These are phyloP conservation scores for Calonectria henricotiae DNA, from an alignment of 2,329 filamentous ascomycete genomes.

Conservation along the genomic window DNA sequence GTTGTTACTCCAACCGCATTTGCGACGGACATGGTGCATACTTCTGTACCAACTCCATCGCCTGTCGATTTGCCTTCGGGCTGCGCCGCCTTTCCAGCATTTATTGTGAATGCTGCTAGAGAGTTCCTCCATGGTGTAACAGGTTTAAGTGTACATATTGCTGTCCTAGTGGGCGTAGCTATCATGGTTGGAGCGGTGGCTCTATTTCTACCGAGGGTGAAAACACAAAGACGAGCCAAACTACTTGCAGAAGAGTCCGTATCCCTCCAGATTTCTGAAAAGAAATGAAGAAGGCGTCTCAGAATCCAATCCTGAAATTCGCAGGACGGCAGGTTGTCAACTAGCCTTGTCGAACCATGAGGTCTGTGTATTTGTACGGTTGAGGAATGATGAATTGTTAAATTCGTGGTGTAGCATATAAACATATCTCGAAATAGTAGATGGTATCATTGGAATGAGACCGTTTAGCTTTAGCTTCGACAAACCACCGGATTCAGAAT, in stretches of 20 bases:
- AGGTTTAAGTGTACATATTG: background rate
- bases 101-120: background rate
- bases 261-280: background rate
- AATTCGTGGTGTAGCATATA: no score
- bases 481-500: no score
- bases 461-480: no score
- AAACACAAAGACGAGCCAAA: background rate
- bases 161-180: background rate
- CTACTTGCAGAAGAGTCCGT: background rate
- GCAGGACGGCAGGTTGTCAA: background rate
- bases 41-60: background rate
- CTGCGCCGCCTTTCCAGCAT: background rate
- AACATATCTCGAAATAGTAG: no score
- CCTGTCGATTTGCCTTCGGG: background rate
- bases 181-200: background rate
- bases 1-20: background rate
- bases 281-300: background rate
- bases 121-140: background rate
- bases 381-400: no score
- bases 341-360: background rate
- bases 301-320: no score
- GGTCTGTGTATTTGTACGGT: no score
- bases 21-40: background rate
- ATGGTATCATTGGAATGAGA: no score
- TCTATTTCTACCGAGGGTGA: background rate